Base-by-base conservation (phyloP, 768 basidiomycete species). In the Inosperma sp. region DNA sequence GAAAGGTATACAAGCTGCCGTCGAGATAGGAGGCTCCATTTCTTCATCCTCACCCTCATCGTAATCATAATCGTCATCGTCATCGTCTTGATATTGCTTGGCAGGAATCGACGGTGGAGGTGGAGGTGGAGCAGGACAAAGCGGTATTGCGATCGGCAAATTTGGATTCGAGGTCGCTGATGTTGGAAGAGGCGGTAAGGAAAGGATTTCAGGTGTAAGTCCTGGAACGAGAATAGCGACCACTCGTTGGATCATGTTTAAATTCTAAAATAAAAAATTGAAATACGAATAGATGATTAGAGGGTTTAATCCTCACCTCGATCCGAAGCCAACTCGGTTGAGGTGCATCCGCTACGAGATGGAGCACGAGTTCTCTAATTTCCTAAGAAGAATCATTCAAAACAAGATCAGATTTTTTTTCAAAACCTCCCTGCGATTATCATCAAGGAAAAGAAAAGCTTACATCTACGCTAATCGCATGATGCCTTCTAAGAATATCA, bases 181-280 rank as follows among this genome's bases (percentile, higher is more conserved):
- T 2, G 87, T 86, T 1, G 88, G 84, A 2, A 78, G 70, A 0
- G 86, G 81, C 0, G 88, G 82, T 3, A 96, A 69, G 10, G 80
- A 76, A 42, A 96, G 78, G n/a, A 81, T 62, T 13, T 83, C 79
- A 45, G 84, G 79, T 2, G 86, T 85, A 46, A 99, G 67, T 2
- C 95, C 95, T n/a, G 93, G 94, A 21, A 93, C 76, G 55, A 94
- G 77, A 13, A 97, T 67, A 0, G 80, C 68, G 29, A 95, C 87
- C 12, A 93, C 83, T 65, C 86, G 90, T 56, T 84, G 77, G 25
- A 97, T 83, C 35, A 78, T 71, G 6, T 76, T 75, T 1, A 80
- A 73, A 64, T 95, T 88, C 90, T 95, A 17, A n/a, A n/a, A n/a
- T n/a, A n/a, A n/a, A n/a, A n/a, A n/a, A n/a, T n/a, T n/a, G n/a